A percentile compares a stretch with the other conserved stretches of the same genome.
Conservation (phyloP, 1,284 basidiomycete species). For the Trichosporon ovoides region DNA sequence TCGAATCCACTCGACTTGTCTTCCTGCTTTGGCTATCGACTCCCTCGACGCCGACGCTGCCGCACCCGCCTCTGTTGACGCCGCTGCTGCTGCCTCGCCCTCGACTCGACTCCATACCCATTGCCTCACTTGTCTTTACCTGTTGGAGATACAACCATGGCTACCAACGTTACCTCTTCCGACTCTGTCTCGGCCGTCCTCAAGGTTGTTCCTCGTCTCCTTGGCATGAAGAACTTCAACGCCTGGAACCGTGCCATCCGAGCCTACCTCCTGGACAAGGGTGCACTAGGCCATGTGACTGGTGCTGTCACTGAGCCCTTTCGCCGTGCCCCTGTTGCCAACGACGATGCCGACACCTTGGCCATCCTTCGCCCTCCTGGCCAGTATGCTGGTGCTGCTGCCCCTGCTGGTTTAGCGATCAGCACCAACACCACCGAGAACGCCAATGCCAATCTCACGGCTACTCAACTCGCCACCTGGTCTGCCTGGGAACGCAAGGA, state of each 20-base stretch:
- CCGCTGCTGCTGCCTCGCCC: not conserved
- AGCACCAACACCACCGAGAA: not conserved
- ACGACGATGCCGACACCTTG: not conserved
- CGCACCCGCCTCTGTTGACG: no score
- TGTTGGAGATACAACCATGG: not conserved
- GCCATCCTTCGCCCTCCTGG: not conserved
- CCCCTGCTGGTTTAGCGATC: not conserved
- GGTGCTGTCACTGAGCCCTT: not conserved
- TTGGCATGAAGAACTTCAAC: slow-evolving; percentile 4
- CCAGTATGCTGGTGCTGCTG: not conserved
- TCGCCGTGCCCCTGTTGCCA: not conserved
- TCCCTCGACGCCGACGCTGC: not conserved
- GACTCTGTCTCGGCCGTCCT: not conserved
- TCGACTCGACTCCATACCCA: not conserved
- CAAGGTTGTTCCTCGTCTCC: not conserved
- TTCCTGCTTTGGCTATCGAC: not conserved
- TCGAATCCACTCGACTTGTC: not conserved
- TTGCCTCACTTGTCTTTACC: not conserved
- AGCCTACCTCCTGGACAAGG: slow-evolving; percentile 1
- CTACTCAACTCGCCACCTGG: not conserved
- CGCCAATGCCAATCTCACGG: not conserved
- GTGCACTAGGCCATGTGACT: not conserved
- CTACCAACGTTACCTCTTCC: not conserved
- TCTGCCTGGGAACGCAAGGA: not conserved
- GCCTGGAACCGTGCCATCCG: not conserved